These are phyloP conservation scores for Sugiyamaella castrensis DNA, from an alignment of 1,139 yeast species.

Conservation along the genomic window DNA sequence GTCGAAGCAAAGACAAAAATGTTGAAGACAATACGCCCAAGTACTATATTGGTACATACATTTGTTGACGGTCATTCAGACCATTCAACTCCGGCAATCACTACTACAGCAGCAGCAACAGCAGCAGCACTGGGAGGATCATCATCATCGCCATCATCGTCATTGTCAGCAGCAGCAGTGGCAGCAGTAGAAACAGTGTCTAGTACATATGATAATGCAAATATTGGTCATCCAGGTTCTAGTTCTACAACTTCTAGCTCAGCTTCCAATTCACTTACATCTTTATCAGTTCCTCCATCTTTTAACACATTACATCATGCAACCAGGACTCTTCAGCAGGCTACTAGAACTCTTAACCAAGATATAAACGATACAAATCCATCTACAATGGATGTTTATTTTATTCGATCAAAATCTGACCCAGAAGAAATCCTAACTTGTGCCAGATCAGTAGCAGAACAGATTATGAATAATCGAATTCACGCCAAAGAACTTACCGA, in stretches of 20 bases:
- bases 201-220: too few species aligned
- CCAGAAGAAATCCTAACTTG: constrained; percentile 6
- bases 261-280: too few species aligned
- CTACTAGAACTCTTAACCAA: not conserved
- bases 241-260: too few species aligned
- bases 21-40: not conserved
- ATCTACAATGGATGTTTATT: constrained; percentile 13
- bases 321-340: not conserved
- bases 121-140: too few species aligned
- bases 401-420: constrained; percentile 10
- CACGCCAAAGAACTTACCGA: constrained; percentile 6
- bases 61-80: not conserved
- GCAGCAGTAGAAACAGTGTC: too few species aligned
- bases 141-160: too few species aligned
- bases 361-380: not conserved
- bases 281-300: too few species aligned
- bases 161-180: too few species aligned
- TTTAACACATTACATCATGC: too few species aligned
- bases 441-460: constrained; percentile 3
- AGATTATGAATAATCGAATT: not conserved
- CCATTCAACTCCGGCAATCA: too few species aligned
- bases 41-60: not conserved
- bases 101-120: too few species aligned
- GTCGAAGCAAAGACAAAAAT: not conserved
- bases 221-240: too few species aligned